Base-by-base conservation (phyloP, 2,329 filamentous ascomycete genomes). In the Aureobasidium sp. region DNA sequence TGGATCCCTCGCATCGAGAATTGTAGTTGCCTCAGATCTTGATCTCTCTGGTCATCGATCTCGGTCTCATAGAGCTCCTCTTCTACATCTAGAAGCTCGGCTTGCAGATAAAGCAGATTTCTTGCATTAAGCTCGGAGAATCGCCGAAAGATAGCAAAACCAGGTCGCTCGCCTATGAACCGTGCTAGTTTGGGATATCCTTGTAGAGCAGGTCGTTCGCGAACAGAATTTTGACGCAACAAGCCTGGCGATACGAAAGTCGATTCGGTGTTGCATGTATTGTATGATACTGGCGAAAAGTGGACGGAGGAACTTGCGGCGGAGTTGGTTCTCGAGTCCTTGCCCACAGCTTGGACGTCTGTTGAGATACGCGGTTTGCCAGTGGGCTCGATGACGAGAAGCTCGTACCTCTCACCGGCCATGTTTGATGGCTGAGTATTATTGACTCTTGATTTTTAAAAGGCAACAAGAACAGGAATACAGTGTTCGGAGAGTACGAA, bases 81-180 rank as follows among this genome's bases (percentile, higher is more conserved):
- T 54, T 69, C 68, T 10, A 69, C 50, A 37, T 66, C 48, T 2
- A 65, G 49, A 44, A 69, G 50, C 64, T 69, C 66, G 25, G 67
- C 67, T 59, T 69, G 67, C 9, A 67, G 62, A 62, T 69, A 69
- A 16, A 69, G 63, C 29, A 69, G 47, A 44, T 67, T 68, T 13
- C 67, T 62, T 25, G 66, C 64, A 48, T 68, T 68, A 6, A 69
- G 60, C 10, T 63, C 59, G 2, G 63, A 63, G 45, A 69, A 69
- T 3, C 67, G 58, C 11, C 64, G 61, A 52, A 67, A 69, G 32
- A 69, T 67, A 2, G 65, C 66, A 52, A 66, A 65, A 15, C 65
- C 64, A 16, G 64, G 62, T 15, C 59, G 34, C 11, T 61, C 62
- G 11, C 67, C 65, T 0, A 69, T 62, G 25, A 64, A 63, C 2